Base-by-base conservation (phyloP, 2,329 filamentous ascomycete genomes). In the Corinectria fuckeliana region DNA sequence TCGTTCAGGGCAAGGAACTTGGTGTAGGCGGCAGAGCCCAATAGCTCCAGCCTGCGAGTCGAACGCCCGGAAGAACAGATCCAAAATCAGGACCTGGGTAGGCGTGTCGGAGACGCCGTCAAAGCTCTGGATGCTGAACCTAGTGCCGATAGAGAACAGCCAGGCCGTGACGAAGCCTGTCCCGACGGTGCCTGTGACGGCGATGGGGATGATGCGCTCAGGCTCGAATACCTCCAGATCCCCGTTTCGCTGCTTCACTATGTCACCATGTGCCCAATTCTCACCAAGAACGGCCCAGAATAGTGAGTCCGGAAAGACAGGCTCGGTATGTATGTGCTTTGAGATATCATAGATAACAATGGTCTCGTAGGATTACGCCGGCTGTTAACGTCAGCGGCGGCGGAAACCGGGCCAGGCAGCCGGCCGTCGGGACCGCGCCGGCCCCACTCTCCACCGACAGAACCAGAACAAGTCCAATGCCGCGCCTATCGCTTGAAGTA, bases 101-200 rank as follows among this genome's bases (percentile, higher is more conserved):
- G 53, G 16, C 5, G 53, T 56, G 3, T 14, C 20, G 10, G 34
- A 23, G 3, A 56, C 45, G 3, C n/a, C 21, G 4, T 56, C 38
- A 26, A 56, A 56, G 45, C 50, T 26, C n/a, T 50, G 39, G 32
- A 59, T 56, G 47, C 59, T 59, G 28, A 59, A 59, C 56, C 59
- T 59, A 47, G 59, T 59, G 9, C 26, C 56, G 21, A 59, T 45
- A 21, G 47, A 32, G 20, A 62, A 62, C 5, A 49, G 39, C 56
- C 56, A 62, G 5, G 59, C 56, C 1, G 59, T 62, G 5, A 55
- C 41, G 18, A 62, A 62, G 5, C 59, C 59, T 4, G 56, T 58
- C 2, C 16, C 59, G 1, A 62, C 56, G 3, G 59, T 59, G 1
- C 56, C 51, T 21, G 59, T 21, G 14, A 62, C 56, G 6, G 59